Conservation (phyloP, 176 grass and related monocot genomes). For the Poa pratensis region DNA sequence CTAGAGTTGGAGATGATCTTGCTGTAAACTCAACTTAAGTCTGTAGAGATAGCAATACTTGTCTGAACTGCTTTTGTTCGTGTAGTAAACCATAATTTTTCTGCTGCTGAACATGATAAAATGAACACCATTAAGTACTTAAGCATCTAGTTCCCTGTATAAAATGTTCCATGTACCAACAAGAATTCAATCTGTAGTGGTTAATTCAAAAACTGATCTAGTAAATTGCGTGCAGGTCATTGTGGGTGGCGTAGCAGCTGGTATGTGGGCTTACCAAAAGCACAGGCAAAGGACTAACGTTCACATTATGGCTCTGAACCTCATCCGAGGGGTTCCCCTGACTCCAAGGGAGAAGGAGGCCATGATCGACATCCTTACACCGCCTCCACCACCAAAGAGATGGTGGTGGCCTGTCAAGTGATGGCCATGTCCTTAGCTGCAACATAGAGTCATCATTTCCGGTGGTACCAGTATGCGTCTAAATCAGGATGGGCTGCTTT, state of each 20-base stretch:
- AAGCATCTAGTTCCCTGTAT: neutral
- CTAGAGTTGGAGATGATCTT: neutral
- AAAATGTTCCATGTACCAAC: neutral
- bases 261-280: conserved; percentile 81
- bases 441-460: neutral
- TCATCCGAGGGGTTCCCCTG: conserved; percentile 80
- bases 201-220: neutral
- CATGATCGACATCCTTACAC: conserved; percentile 80
- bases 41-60: neutral
- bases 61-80: neutral
- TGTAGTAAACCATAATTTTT: neutral
- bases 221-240: conserved; percentile 54
- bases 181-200: neutral
- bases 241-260: conserved; percentile 68
- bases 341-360: conserved; percentile 82
- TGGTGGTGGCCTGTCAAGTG: conserved; percentile 62
- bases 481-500: neutral
- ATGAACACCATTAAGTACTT: neutral
- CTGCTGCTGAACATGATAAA: neutral
- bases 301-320: conserved; percentile 92
- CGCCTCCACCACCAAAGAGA: conserved; percentile 48
- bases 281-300: conserved; percentile 84
- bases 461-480: neutral
- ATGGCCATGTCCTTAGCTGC: conserved; percentile 4
- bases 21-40: neutral